Conservation (phyloP, 2,329 filamentous ascomycete genomes). For the Remersonia thermophila region DNA sequence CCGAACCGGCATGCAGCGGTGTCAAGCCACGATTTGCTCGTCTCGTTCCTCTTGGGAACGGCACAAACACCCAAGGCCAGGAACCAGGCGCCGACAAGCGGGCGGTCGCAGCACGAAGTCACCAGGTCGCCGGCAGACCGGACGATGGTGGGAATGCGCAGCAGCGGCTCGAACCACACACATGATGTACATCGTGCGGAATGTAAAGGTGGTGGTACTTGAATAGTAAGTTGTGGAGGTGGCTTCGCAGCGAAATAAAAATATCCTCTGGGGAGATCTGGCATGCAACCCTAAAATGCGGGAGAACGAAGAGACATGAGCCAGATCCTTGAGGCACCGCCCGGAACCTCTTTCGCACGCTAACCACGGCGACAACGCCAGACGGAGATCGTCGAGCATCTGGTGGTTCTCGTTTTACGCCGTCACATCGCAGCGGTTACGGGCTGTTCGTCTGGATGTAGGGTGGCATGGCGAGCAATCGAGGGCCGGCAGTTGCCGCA, state of each 20-base stretch:
- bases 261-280: constrained; percentile 15
- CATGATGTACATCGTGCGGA: no score
- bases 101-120: constrained; percentile 7
- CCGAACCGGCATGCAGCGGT: background rate
- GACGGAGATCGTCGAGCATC: no score
- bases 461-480: background rate
- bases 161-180: constrained; percentile 7
- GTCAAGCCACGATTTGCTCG: constrained; percentile 11
- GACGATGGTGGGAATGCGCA: constrained; percentile 18
- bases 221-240: no score
- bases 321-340: constrained; percentile 8
- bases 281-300: constrained; percentile 12
- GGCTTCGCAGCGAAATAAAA: constrained; percentile 12
- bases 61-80: constrained; percentile 3
- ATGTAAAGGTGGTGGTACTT: no score
- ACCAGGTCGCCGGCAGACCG: no score
- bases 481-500: no score
- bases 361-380: no score
- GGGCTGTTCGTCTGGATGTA: constrained; percentile 2
- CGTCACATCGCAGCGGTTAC: background rate
- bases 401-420: no score
- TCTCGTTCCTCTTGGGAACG: background rate
- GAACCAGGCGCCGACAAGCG: constrained; percentile 9
- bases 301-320: background rate
- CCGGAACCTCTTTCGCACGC: constrained; percentile 10